Evolutionary conservation across 2,329 filamentous ascomycete genomes (phyloP).

Genomic region (Nigrospora oryzae): DNA sequence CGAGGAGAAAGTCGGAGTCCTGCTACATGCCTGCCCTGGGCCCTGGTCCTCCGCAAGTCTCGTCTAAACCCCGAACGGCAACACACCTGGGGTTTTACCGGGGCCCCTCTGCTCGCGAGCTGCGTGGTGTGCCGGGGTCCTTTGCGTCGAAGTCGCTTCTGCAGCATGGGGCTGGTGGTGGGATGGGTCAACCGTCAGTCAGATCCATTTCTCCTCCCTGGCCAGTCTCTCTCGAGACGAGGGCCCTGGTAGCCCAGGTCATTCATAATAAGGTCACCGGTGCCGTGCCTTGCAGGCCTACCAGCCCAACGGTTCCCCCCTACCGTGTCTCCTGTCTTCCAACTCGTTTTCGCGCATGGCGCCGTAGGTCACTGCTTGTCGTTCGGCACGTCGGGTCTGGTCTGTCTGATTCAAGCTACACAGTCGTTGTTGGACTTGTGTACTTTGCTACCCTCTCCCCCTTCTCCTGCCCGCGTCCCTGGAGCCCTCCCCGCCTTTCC

Average conservation of each 20-base stretch:
- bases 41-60: background rate
- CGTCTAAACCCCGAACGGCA: slow-evolving; percentile 3
- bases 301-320: background rate
- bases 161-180: background rate
- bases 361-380: background rate
- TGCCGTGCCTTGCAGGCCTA: slow-evolving; percentile 6
- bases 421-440: too few species aligned
- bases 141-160: background rate
- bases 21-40: too few species aligned
- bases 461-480: background rate
- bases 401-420: too few species aligned
- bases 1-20: background rate
- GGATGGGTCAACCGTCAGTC: background rate
- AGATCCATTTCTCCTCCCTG: background rate
- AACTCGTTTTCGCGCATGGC: slow-evolving; percentile 6
- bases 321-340: slow-evolving; percentile 3
- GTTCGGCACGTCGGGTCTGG: too few species aligned
- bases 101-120: background rate
- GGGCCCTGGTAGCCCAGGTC: slow-evolving; percentile 1
- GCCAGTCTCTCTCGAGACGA: slow-evolving; percentile 3
- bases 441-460: background rate
- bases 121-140: slow-evolving; percentile 1
- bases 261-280: slow-evolving; percentile 4
- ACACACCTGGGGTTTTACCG: slow-evolving; percentile 1
- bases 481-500: slow-evolving; percentile 11